Percentiles rank a stretch among this genome's conserved stretches.
These are phyloP conservation scores for Cystofilobasidium ferigula DNA, from an alignment of 768 basidiomycete genomes.

Conservation along the genomic window DNA sequence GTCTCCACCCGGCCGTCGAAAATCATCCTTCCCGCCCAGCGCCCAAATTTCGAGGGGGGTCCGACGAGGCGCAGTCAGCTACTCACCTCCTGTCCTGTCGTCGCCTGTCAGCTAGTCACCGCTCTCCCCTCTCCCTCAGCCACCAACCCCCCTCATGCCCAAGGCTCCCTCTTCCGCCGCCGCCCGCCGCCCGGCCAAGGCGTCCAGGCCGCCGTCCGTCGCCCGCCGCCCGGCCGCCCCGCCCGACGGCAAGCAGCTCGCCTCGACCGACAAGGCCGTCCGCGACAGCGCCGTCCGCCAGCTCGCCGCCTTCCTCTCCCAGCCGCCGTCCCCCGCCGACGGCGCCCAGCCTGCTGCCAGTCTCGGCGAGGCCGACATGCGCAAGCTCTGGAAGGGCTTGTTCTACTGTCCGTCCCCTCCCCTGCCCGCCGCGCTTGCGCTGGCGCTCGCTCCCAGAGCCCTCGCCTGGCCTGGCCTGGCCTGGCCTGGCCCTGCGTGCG, in stretches of 20 bases:
- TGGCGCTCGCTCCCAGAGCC: no score
- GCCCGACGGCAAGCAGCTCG: neutral
- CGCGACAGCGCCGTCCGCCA: conserved; percentile 82
- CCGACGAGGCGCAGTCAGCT: no score
- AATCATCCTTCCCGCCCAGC: neutral
- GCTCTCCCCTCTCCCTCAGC: neutral
- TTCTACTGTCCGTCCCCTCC: conserved; percentile 90
- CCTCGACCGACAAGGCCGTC: conserved; percentile 64
- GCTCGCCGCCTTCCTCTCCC: conserved; percentile 57
- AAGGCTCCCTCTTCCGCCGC: neutral
- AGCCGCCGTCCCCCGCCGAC: no score
- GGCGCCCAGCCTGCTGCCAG: conserved; percentile 9
- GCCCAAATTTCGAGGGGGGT: neutral
- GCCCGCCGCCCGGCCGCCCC: neutral
- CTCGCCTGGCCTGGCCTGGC: no score
- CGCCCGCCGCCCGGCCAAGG: neutral
- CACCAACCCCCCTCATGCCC: neutral
- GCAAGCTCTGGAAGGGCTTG: conserved; percentile 92
- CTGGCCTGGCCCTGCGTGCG: no score
- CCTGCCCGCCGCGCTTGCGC: no score
- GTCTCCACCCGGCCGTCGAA: no score
- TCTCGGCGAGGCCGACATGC: conserved; percentile 63
- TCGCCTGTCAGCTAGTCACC: neutral
- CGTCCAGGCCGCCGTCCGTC: neutral
- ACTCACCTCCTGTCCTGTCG: no score